These are phyloP conservation scores for Cercophora newfieldiana DNA, from an alignment of 495 filamentous ascomycete genomes.

Conservation along the genomic window DNA sequence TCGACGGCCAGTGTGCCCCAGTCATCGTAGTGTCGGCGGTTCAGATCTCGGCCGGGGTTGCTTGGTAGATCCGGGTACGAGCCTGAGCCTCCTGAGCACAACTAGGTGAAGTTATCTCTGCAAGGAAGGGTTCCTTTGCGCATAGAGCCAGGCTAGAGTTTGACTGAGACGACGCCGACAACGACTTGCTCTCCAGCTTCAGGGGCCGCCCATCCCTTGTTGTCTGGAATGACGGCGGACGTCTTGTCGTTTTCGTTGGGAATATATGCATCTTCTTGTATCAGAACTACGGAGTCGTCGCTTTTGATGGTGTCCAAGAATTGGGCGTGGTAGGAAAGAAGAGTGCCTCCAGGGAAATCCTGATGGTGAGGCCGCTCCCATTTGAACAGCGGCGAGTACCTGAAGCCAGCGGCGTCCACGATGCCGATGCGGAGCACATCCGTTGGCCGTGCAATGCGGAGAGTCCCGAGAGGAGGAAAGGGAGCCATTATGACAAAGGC, in stretches of 20 bases:
- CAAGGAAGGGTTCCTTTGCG: neutral
- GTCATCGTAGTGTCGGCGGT: conserved; percentile 10
- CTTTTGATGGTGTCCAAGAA: conserved; percentile 5
- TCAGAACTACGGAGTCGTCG: conserved; percentile 4
- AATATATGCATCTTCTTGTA: conserved; percentile 8
- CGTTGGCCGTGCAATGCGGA: neutral
- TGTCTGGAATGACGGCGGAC: conserved; percentile 3
- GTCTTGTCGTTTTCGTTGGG: conserved; percentile 13
- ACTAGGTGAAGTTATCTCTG: neutral
- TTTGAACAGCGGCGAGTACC: conserved; percentile 13
- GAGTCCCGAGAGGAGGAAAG: neutral
- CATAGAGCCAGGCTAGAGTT: neutral
- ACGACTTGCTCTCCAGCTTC: conserved; percentile 4
- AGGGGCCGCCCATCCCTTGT: conserved; percentile 4
- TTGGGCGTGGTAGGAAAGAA: conserved; percentile 7
- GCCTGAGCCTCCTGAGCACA: neutral
- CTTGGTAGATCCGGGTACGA: conserved; percentile 6
- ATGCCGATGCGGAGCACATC: conserved; percentile 9
- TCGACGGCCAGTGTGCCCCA: neutral
- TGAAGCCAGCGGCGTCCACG: conserved; percentile 12
- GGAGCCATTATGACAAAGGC: neutral
- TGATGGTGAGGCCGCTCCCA: conserved; percentile 15
- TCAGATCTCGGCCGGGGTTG: conserved; percentile 13
- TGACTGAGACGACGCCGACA: conserved; percentile 2
- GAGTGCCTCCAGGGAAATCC: conserved; percentile 10